Base-by-base conservation (phyloP, 208 protist species). In the Phytomonas sp. region DNA sequence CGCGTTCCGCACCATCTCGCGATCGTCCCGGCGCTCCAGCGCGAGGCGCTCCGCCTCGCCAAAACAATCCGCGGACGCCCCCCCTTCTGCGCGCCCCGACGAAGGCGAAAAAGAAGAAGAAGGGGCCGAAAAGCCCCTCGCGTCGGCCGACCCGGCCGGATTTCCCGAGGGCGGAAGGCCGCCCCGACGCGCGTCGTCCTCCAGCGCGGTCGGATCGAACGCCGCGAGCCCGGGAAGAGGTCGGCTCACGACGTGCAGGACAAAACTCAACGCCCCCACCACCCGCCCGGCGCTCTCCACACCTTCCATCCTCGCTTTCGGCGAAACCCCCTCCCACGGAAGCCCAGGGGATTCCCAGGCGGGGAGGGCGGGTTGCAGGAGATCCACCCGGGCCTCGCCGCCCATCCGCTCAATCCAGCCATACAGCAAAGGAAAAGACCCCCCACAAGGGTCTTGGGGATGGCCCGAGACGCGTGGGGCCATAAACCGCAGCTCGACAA, bases 321-420 rank as follows among this genome's bases (percentile, higher is more conserved):
- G 6, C 10, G 40, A 49, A 49, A 49, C 2, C 6, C 19, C 40
- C 6, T 3, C 40, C 40, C 40, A 4, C 1, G 14, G 12, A 49
- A 49, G 14, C 7, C 40, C 6, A 3, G 19, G 19, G 19, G 40
- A 12, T 12, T 19, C 10, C 6, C n/a, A 6, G 33, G 33, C 63
- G 5, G 56, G 64, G 16, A 59, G 52, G 42, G 74, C 59, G 1
- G 49, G 60, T 52, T 76, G 67, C 37, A 75, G 64, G 7, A 79
- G 61, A 29, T 79, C 74, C 29, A 82, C 45, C 29, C 70, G 72
- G 61, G 72, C 61, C 26, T 52, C 61, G 3, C 52, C 66, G 45
- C 70, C 70, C 60, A 82, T 37, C 67, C 69, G 70, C 66, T 85
- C 77, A 19, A 85, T 67, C 76, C 77, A 85, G 30, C 77, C 80